phyloP scores from a whole-genome alignment of 2,329 filamentous ascomycete genomes.

The Xylaria digitata region DNA sequence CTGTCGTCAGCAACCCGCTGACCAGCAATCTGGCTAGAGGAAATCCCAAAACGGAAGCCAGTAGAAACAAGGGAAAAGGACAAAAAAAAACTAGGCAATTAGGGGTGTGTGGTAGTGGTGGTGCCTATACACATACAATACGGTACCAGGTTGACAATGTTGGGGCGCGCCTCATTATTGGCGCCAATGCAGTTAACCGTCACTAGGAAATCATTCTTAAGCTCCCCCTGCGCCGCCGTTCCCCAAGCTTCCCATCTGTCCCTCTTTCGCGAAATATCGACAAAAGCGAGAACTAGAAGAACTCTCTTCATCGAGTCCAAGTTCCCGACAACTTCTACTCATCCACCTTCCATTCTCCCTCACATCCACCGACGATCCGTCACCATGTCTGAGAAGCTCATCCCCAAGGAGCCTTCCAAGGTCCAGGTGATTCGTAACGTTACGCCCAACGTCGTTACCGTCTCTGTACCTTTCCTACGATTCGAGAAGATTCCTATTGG shows the following conservation, averaged over 20 bases:
- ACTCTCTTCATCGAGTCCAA: not conserved
- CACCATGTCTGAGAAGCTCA: slow-evolving; percentile 71
- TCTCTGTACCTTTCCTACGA: slow-evolving; percentile 86
- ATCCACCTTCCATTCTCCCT: slow-evolving; percentile 7
- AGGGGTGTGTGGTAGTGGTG: not conserved
- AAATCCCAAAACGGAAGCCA: slow-evolving; percentile 23
- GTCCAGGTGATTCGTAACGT: slow-evolving; percentile 92
- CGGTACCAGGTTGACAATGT: slow-evolving; percentile 23
- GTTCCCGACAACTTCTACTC: not conserved
- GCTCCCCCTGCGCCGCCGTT: slow-evolving; percentile 23
- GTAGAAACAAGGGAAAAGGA: not conserved
- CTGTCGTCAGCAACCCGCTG: slow-evolving; percentile 30
- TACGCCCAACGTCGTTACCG: slow-evolving; percentile 80
- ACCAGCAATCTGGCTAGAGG: slow-evolving; percentile 18
- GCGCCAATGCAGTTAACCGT: slow-evolving; percentile 28
- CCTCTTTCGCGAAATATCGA: slow-evolving; percentile 14
- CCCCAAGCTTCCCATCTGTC: slow-evolving; percentile 12
- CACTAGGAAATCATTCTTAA: slow-evolving; percentile 37
- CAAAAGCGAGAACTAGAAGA: not conserved
- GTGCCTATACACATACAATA: not conserved
- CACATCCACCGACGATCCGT: slow-evolving; percentile 30
- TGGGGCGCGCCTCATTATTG: slow-evolving; percentile 18
- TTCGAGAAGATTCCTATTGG: slow-evolving; percentile 85
- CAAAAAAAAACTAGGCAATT: not conserved
- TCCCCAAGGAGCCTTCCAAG: slow-evolving; percentile 77